A percentile compares a stretch with the other conserved stretches of the same genome.
These are phyloP conservation scores for Penicillium tannophilum DNA, from an alignment of 495 filamentous ascomycete genomes.

Conservation along the genomic window DNA sequence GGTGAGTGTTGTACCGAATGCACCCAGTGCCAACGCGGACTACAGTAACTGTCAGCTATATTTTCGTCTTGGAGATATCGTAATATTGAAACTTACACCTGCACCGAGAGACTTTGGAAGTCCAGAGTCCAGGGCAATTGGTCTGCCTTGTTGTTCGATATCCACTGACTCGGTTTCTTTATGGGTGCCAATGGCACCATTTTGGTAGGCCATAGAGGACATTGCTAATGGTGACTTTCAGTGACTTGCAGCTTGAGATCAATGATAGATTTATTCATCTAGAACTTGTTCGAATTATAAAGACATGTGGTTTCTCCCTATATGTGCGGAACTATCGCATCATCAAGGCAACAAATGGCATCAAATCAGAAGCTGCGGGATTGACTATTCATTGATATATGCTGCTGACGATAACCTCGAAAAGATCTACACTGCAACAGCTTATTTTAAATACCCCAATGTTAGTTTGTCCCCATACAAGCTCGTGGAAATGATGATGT, in stretches of 20 bases:
- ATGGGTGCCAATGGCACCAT: conserved; percentile 8
- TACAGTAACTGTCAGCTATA: conserved; percentile 13
- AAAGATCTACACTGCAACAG: background rate
- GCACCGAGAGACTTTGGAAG: conserved; percentile 26
- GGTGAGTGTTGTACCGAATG: conserved; percentile 53
- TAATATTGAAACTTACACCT: conserved; percentile 22
- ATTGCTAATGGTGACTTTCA: conserved; percentile 6
- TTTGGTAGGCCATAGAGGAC: conserved; percentile 11
- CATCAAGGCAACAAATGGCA: conserved; percentile 3
- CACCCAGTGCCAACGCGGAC: conserved; percentile 52
- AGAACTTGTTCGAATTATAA: background rate
- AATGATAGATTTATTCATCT: background rate
- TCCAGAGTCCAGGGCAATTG: conserved; percentile 1
- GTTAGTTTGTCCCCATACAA: background rate
- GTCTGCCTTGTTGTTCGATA: conserved; percentile 21
- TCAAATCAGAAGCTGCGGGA: background rate
- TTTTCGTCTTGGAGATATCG: background rate
- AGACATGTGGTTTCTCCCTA: background rate
- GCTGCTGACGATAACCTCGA: background rate
- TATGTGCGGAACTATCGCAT: background rate
- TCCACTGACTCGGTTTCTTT: conserved; percentile 17
- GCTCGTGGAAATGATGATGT: background rate
- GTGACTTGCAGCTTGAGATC: background rate
- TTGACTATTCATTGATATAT: background rate
- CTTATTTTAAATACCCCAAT: background rate